Evolutionary conservation across 768 basidiomycete genomes (phyloP), one percentile per base, ranked within the genome.

Genomic region (Clavulina sp.): DNA sequence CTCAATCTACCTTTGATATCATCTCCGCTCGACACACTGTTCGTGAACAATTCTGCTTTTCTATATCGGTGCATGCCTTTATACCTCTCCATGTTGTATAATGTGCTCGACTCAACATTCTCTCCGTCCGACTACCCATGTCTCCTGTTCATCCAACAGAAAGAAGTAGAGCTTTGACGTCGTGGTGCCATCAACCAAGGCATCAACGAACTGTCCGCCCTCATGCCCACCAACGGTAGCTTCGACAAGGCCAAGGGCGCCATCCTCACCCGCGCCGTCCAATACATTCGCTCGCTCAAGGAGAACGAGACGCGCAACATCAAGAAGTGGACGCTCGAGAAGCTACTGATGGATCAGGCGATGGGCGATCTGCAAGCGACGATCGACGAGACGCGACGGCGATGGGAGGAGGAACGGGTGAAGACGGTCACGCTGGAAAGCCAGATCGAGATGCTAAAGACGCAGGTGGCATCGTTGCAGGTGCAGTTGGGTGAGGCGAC

Each of bases 121-220:
- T n/a, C n/a, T n/a, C n/a, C n/a, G n/a, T n/a, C n/a, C n/a, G n/a
- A n/a, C n/a, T n/a, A n/a, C n/a, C n/a, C n/a, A n/a, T n/a, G n/a
- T n/a, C n/a, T n/a, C n/a, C n/a, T n/a, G n/a, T n/a, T n/a, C n/a
- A n/a, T n/a, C n/a, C n/a, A n/a, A n/a, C 68, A 96, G 92, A 96
- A 96, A 86, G 91, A 96, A 69, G 91, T 97, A 9, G 93, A 99
- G 64, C 83, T 92, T 50, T 77, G 88, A 33, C 81, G 93, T 50
- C 74, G 93, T 44, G 91, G 91, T 18, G 89, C 89, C 58, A 96
- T 99, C 67, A 95, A 93, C 66, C 84, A 92, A 56, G 92, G 92
- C 0, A 95, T 99, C 68, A 88, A 84, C 60, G 83, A 85, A 59
- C 79, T 97, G 13, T 82, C 84, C 0, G 76, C 80, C 0, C 84